Evolutionary conservation across 1,284 basidiomycete genomes (phyloP).

Genomic region (Inonotus obliquus): DNA sequence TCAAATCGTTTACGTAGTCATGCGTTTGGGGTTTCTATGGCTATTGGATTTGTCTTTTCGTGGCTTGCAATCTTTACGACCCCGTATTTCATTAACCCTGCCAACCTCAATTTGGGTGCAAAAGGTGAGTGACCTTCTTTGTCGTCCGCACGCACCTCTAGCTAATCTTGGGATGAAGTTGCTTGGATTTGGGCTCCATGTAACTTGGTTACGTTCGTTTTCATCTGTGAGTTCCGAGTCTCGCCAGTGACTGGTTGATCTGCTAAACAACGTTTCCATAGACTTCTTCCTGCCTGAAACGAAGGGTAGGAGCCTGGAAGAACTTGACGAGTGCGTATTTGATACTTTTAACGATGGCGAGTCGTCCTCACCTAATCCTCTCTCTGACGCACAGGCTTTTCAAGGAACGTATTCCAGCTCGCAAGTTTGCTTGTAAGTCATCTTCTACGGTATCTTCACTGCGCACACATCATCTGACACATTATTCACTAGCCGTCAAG

Average conservation of each 20-base stretch:
- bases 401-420: neutral
- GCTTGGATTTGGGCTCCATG: conserved; percentile 21
- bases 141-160: too few relatives aligned
- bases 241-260: neutral
- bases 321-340: conserved; percentile 21
- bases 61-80: conserved; percentile 21
- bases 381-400: neutral
- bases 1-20: conserved; percentile 19
- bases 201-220: conserved; percentile 19
- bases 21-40: conserved; percentile 19
- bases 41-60: conserved; percentile 20
- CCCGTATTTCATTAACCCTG: conserved; percentile 20
- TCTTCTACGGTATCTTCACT: neutral
- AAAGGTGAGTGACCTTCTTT: conserved; percentile 2
- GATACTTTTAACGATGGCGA: neutral
- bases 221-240: conserved; percentile 18
- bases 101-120: conserved; percentile 18
- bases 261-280: neutral
- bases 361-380: neutral
- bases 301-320: conserved; percentile 25
- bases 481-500: neutral
- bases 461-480: neutral
- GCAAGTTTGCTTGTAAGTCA: conserved; percentile 4
- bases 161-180: neutral
- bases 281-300: conserved; percentile 24